These are phyloP conservation scores for Pseudogymnoascus sp. DNA, from an alignment of 2,329 filamentous ascomycete genomes.

Conservation along the genomic window DNA sequence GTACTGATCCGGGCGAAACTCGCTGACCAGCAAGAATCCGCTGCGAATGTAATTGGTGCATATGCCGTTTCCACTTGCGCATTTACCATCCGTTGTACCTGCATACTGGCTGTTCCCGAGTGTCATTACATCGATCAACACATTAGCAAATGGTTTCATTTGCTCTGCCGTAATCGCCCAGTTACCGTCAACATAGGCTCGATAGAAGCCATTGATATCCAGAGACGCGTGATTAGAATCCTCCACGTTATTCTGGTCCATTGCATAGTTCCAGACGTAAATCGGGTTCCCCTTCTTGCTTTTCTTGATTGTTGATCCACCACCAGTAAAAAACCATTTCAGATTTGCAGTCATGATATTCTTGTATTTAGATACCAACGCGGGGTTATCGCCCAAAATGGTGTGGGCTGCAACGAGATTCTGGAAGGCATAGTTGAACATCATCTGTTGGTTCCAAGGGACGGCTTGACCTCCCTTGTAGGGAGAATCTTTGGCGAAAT, in stretches of 20 bases:
- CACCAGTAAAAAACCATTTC: neutral
- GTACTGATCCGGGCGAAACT: neutral
- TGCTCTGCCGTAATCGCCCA: conserved; percentile 19
- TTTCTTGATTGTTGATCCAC: neutral
- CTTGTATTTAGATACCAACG: conserved; percentile 10
- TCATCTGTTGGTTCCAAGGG: conserved; percentile 24
- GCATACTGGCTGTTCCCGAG: conserved; percentile 14
- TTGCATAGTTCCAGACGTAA: conserved; percentile 21
- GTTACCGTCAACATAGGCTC: conserved; percentile 18
- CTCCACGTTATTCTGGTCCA: conserved; percentile 18
- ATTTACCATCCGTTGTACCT: neutral
- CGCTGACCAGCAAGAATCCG: neutral
- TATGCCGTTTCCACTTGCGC: neutral
- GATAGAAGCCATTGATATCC: conserved; percentile 20
- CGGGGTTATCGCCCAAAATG: conserved; percentile 19
- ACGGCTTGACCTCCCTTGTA: conserved; percentile 21
- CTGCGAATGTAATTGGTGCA: neutral
- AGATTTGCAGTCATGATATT: neutral
- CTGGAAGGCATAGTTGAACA: conserved; percentile 24
- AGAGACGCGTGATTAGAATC: conserved; percentile 22
- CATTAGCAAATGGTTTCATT: conserved; percentile 22
- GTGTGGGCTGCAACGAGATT: conserved; percentile 19
- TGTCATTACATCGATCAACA: conserved; percentile 23
- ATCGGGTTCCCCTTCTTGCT: conserved; percentile 17
- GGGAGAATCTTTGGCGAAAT: conserved; percentile 21